These are phyloP conservation scores for Cladosporium halotolerans DNA, from an alignment of 2,329 filamentous ascomycete genomes.

Conservation along the genomic window DNA sequence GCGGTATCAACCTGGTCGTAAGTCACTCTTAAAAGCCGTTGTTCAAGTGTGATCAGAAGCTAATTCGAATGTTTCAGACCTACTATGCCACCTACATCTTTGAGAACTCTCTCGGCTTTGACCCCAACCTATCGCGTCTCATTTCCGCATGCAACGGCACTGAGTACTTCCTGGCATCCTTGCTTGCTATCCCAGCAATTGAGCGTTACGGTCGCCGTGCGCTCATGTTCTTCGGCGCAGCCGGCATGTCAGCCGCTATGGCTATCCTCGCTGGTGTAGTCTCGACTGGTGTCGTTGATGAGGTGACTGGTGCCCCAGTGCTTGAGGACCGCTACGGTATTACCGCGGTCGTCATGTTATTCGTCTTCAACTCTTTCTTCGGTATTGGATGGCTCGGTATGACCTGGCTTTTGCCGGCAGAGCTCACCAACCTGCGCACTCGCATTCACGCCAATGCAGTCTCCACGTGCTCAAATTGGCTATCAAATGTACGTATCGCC, in stretches of 20 bases:
- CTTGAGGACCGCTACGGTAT: constrained; percentile 4
- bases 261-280: constrained; percentile 19
- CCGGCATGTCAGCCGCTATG: constrained; percentile 23
- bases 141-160: constrained; percentile 22
- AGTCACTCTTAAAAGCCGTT: neutral
- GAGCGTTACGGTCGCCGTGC: constrained; percentile 49
- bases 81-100: constrained; percentile 16
- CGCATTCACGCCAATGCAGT: constrained; percentile 20
- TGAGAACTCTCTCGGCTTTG: constrained; percentile 18
- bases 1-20: constrained; percentile 9
- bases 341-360: constrained; percentile 27
- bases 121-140: constrained; percentile 17
- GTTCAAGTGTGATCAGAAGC: no score
- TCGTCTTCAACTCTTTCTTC: constrained; percentile 26
- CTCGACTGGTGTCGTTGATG: constrained; percentile 12
- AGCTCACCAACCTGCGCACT: constrained; percentile 31
- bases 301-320: constrained; percentile 15
- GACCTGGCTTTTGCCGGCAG: constrained; percentile 20
- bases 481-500: neutral
- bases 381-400: constrained; percentile 22
- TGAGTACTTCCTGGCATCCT: constrained; percentile 23
- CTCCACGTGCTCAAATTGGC: constrained; percentile 10
- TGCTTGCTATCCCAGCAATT: constrained; percentile 37
- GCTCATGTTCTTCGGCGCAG: constrained; percentile 61
- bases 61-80: neutral